A percentile compares a stretch with the other conserved stretches of the same genome.
These are phyloP conservation scores for Lasiosphaeria hispida DNA, from an alignment of 495 filamentous ascomycete genomes.

Conservation along the genomic window DNA sequence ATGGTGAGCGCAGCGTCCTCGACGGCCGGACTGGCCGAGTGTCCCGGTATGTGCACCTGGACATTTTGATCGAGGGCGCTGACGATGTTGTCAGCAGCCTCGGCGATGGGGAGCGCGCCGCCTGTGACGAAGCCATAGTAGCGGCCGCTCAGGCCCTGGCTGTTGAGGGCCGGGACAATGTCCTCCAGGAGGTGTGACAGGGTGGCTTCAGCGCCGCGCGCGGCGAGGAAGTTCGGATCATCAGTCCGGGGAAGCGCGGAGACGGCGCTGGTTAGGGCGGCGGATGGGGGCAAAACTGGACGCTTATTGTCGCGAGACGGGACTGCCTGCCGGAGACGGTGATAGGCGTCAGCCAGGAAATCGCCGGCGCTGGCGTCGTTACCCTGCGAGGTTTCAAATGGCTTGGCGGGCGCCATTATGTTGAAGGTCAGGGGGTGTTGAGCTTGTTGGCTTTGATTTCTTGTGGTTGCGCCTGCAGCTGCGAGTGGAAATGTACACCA, in stretches of 20 bases:
- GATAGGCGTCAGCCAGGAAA: constrained; percentile 17
- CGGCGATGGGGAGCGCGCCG: constrained; percentile 73
- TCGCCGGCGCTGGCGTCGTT: neutral
- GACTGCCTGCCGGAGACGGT: constrained; percentile 21
- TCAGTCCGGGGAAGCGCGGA: constrained; percentile 26
- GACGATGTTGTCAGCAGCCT: constrained; percentile 80
- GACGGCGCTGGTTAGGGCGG: constrained; percentile 17
- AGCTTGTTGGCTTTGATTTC: neutral
- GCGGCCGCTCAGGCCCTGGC: constrained; percentile 54
- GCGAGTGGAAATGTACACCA: neutral
- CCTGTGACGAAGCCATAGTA: constrained; percentile 94
- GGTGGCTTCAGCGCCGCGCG: constrained; percentile 25
- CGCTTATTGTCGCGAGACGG: constrained; percentile 7
- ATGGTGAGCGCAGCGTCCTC: constrained; percentile 69
- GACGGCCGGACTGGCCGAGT: constrained; percentile 71
- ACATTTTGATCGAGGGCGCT: constrained; percentile 78
- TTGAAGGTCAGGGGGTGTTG: neutral
- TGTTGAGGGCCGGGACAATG: constrained; percentile 66
- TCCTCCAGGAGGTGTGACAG: constrained; percentile 50
- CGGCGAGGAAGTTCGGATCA: constrained; percentile 14
- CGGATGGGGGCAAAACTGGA: constrained; percentile 21
- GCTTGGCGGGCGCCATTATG: neutral
- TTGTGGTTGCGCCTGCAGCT: neutral
- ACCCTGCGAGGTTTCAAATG: neutral
- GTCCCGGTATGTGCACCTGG: constrained; percentile 74